Conservation (phyloP, 257 asterid species). For the Galeopsis tetrahit region DNA sequence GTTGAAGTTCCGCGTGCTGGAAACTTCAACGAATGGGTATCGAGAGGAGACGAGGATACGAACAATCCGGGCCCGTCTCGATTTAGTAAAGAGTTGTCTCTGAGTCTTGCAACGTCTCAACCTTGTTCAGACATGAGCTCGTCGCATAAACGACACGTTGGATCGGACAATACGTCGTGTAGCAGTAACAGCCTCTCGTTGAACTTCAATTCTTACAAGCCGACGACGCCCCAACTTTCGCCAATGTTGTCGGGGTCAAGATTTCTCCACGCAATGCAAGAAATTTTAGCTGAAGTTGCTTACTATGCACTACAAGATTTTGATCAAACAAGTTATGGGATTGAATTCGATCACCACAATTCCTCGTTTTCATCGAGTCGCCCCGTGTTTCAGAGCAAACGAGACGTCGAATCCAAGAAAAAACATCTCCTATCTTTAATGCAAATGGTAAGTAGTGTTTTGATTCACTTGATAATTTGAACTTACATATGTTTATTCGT, state of each 20-base stretch:
- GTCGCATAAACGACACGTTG: slow-evolving; percentile 47
- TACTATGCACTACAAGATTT: slow-evolving; percentile 51
- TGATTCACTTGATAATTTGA: background rate
- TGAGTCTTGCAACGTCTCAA: slow-evolving; percentile 65
- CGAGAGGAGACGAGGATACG: slow-evolving; percentile 37
- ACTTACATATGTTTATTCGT: background rate
- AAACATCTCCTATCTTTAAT: slow-evolving; percentile 63
- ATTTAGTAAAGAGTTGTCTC: slow-evolving; percentile 63
- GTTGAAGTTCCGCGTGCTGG: slow-evolving; percentile 25
- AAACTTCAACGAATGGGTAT: slow-evolving; percentile 47
- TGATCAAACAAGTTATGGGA: slow-evolving; percentile 34
- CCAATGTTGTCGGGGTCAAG: slow-evolving; percentile 54
- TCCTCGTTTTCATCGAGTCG: slow-evolving; percentile 32
- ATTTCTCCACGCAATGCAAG: slow-evolving; percentile 70
- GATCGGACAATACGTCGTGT: slow-evolving; percentile 58
- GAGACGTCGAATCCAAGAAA: slow-evolving; percentile 57
- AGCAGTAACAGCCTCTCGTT: slow-evolving; percentile 52
- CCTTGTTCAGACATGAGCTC: slow-evolving; percentile 66
- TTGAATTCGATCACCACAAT: slow-evolving; percentile 12
- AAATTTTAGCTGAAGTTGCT: slow-evolving; percentile 74
- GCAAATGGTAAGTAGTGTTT: slow-evolving; percentile 54
- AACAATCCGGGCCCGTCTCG: slow-evolving; percentile 45
- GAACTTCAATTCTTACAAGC: slow-evolving; percentile 49
- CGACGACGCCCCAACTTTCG: slow-evolving; percentile 41
- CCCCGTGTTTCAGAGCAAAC: slow-evolving; percentile 29